Evolutionary conservation across 495 filamentous ascomycete species (phyloP).

Genomic region (Penicillium bovifimosum): DNA sequence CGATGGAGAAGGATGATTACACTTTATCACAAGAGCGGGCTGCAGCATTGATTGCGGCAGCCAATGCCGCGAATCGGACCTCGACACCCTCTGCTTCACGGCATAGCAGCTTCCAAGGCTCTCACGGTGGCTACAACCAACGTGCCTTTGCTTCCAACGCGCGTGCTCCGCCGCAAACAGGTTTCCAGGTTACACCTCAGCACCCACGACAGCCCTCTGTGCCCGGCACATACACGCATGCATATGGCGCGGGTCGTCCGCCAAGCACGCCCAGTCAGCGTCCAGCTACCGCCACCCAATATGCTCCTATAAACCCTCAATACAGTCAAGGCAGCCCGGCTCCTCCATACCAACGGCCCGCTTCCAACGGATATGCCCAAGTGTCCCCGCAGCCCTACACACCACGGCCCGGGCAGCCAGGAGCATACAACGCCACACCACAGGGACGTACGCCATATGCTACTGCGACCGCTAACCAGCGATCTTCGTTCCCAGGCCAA

Average conservation of each 20-base stretch:
- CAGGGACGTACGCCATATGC: constrained; percentile 29
- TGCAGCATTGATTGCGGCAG: constrained; percentile 25
- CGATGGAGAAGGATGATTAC: constrained; percentile 81
- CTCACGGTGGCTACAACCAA: constrained; percentile 31
- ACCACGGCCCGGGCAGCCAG: constrained; percentile 36
- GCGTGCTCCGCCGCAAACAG: constrained; percentile 27
- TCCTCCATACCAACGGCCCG: constrained; percentile 36
- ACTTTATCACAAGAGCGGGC: constrained; percentile 36
- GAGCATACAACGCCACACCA: constrained; percentile 30
- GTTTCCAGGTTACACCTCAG: constrained; percentile 36
- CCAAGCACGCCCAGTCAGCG: constrained; percentile 43
- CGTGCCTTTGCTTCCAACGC: constrained; percentile 30
- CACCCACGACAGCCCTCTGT: constrained; percentile 39
- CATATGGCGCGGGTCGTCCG: constrained; percentile 32
- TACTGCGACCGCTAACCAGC: constrained; percentile 14
- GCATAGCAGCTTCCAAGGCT: constrained; percentile 26
- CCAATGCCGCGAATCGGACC: constrained; percentile 25
- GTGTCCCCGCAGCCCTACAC: constrained; percentile 39
- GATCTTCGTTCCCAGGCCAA: constrained; percentile 10
- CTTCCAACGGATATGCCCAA: constrained; percentile 38
- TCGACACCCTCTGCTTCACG: constrained; percentile 29
- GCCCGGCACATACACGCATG: constrained; percentile 30
- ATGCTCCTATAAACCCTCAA: constrained; percentile 34
- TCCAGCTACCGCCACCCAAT: constrained; percentile 31
- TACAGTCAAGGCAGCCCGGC: constrained; percentile 33